Evolutionary conservation across 1,139 yeast species (phyloP), one percentile per base, ranked within the genome.

Genomic region (Scheffersomyces titani): DNA sequence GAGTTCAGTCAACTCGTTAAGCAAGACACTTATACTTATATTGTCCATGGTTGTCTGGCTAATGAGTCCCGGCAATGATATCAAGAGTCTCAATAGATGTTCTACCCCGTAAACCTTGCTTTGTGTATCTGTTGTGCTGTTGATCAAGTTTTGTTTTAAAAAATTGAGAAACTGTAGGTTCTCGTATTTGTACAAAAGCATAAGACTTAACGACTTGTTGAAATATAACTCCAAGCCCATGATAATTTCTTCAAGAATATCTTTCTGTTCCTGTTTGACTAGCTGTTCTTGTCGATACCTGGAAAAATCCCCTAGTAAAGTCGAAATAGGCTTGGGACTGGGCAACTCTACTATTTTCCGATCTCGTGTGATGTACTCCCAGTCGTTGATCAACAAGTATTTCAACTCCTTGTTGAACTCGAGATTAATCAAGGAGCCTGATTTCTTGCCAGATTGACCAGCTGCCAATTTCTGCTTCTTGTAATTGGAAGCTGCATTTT

Each of bases 351-450:
- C 82, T 44, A 91, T 70, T 68, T 87, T 86, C 54, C 88, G 88
- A 61, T 90, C 90, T 65, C 90, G 90, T 1, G 98, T 92, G 52
- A 93, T 82, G 63, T 79, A 81, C 70, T 93, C 97, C 98, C 98
- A 94, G 75, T 94, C 98, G 67, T 92, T 93, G 1, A 93, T 96
- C 50, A 94, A 75, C 6, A 87, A 66, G 4, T 89, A 79, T 70
- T 92, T 92, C 58, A 94, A 77, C 49, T 79, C 55, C 30, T 58
- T 61, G 24, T 57, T 55, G 50, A 64, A 61, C 19, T 59, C 62
- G 51, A 64, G 57, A 45, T 54, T 51, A 11, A 64, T 55, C 13
- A 46, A 50, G 13, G 54, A 49, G 16, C 47, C 40, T 7, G 49
- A 46, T 21, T 30, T 48, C 24, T 47, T 48, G 22, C n/a, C 22